Evolutionary conservation across 768 basidiomycete genomes (phyloP).

Genomic region (Favolaschia claudopus): DNA sequence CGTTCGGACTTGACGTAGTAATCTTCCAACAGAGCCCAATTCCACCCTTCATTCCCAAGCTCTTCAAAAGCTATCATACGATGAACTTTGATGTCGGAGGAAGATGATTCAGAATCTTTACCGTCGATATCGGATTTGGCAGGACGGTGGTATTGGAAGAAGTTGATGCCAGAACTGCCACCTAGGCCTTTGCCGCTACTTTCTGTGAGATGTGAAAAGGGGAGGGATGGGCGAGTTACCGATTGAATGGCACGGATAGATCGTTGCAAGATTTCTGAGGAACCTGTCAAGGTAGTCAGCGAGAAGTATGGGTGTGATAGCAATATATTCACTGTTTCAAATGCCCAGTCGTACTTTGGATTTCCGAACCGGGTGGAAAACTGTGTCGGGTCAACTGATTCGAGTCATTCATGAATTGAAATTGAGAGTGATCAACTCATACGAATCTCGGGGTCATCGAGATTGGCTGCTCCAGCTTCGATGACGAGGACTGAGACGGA

Average conservation of each 20-base stretch:
- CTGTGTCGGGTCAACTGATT: slow-evolving; percentile 11
- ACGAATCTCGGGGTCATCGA: slow-evolving; percentile 14
- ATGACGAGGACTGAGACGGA: slow-evolving; percentile 41
- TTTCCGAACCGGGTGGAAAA: slow-evolving; percentile 26
- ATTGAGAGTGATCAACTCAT: too few species aligned
- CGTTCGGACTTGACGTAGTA: slow-evolving; percentile 12
- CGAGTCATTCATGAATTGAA: neutral
- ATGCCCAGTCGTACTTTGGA: slow-evolving; percentile 31
- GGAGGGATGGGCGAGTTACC: neutral
- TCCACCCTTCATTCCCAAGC: slow-evolving; percentile 14
- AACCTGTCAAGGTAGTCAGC: slow-evolving; percentile 5
- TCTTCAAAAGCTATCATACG: neutral
- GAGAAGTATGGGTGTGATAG: neutral
- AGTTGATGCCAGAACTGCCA: slow-evolving; percentile 29
- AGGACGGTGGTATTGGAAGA: slow-evolving; percentile 24
- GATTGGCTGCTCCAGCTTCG: slow-evolving; percentile 34
- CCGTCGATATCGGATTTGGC: slow-evolving; percentile 29
- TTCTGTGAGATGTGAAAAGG: neutral
- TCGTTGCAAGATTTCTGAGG: slow-evolving; percentile 18
- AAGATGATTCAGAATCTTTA: neutral
- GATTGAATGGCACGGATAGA: slow-evolving; percentile 6
- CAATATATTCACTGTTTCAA: slow-evolving; percentile 20
- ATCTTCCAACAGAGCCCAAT: slow-evolving; percentile 10
- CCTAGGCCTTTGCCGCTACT: slow-evolving; percentile 31
- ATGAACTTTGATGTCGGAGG: neutral